Conservation (phyloP, 2,329 filamentous ascomycete species). For the Fusarium sp. region DNA sequence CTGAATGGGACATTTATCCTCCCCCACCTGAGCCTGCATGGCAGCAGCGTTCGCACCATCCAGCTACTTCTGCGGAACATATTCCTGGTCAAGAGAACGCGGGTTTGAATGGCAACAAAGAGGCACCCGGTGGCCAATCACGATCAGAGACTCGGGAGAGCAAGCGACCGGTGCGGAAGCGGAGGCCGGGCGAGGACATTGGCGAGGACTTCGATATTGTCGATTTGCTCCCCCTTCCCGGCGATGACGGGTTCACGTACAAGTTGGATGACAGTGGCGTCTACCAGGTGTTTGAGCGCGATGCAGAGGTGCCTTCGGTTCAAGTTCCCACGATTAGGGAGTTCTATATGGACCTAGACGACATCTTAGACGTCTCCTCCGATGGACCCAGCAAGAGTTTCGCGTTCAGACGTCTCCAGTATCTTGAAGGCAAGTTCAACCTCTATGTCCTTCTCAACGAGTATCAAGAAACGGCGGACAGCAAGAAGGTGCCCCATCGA, state of each 20-base stretch:
- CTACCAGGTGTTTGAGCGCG: slow-evolving; percentile 89
- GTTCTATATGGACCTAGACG: slow-evolving; percentile 94
- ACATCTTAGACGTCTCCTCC: slow-evolving; percentile 87
- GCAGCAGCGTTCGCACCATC: slow-evolving; percentile 55
- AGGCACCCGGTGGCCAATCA: slow-evolving; percentile 17
- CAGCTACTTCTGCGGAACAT: slow-evolving; percentile 26
- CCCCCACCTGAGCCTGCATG: slow-evolving; percentile 92
- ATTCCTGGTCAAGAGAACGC: slow-evolving; percentile 36
- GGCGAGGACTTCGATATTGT: slow-evolving; percentile 91
- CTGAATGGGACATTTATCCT: slow-evolving; percentile 89
- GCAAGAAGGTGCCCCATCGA: slow-evolving; percentile 95
- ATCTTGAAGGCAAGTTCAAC: slow-evolving; percentile 97
- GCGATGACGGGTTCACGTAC: slow-evolving; percentile 77
- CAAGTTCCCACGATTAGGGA: slow-evolving; percentile 92
- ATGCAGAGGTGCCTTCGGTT: slow-evolving; percentile 76
- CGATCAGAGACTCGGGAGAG: slow-evolving; percentile 46
- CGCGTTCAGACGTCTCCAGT: slow-evolving; percentile 92
- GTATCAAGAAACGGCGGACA: slow-evolving; percentile 97
- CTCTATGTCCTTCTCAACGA: slow-evolving; percentile 94
- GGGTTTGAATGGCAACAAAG: slow-evolving; percentile 22
- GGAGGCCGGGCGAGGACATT: slow-evolving; percentile 90
- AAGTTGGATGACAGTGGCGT: slow-evolving; percentile 86
- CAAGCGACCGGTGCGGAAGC: slow-evolving; percentile 67
- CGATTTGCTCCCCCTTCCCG: slow-evolving; percentile 81
- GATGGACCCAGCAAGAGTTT: slow-evolving; percentile 98